A percentile compares a stretch with the other conserved stretches of the same genome.
Evolutionary conservation across 306 rosid species (phyloP).

Genomic region (Dryas alaskensis): DNA sequence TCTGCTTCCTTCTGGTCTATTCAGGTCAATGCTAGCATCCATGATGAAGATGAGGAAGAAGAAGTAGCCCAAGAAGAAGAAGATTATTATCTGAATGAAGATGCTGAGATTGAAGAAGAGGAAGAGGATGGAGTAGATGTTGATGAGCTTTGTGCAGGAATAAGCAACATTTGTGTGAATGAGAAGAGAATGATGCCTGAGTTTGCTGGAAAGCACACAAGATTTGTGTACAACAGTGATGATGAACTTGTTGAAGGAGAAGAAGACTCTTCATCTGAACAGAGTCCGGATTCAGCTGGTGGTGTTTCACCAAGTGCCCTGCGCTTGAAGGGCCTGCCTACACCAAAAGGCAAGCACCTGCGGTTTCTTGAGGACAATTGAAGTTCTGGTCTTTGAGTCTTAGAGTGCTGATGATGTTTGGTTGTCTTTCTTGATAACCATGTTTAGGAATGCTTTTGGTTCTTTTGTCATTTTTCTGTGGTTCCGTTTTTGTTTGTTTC

Average conservation of each 20-base stretch:
- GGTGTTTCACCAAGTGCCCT: constrained; percentile 38
- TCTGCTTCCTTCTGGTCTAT: constrained; percentile 83
- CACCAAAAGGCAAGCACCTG: constrained; percentile 84
- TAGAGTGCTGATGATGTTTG: constrained; percentile 2
- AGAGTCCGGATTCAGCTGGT: background rate
- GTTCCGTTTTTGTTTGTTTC: background rate
- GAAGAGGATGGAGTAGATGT: constrained; percentile 31
- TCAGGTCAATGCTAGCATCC: constrained; percentile 73
- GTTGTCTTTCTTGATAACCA: constrained; percentile 45
- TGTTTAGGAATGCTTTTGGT: background rate
- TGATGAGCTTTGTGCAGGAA: constrained; percentile 66
- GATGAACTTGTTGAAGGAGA: constrained; percentile 68
- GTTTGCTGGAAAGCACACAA: constrained; percentile 71
- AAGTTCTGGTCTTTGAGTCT: background rate
- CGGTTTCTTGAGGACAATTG: constrained; percentile 53
- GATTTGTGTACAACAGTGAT: constrained; percentile 74
- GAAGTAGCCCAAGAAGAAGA: constrained; percentile 35
- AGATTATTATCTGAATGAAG: constrained; percentile 24
- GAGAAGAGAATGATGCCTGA: constrained; percentile 41
- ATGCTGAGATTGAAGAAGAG: constrained; percentile 27
- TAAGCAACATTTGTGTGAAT: constrained; percentile 58
- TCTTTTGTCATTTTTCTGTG: background rate
- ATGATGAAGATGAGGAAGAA: constrained; percentile 54
- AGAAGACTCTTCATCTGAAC: constrained; percentile 18
- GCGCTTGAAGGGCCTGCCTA: constrained; percentile 73